These are phyloP conservation scores for Sclerotinia trifoliorum DNA, from an alignment of 2,329 filamentous ascomycete species.

Conservation along the genomic window DNA sequence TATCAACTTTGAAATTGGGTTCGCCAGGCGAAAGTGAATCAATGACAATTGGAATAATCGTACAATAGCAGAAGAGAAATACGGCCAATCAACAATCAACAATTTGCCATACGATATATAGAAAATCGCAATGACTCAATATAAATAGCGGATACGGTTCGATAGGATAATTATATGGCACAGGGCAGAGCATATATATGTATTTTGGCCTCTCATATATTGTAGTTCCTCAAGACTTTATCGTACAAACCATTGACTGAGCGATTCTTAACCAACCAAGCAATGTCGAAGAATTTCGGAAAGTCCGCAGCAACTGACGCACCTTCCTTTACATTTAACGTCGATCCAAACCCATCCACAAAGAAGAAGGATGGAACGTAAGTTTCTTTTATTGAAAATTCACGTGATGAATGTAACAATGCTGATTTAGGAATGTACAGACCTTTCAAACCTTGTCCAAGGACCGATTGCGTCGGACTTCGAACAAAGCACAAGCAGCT, in stretches of 20 bases:
- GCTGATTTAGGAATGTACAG: slow-evolving; percentile 16
- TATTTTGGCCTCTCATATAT: background rate
- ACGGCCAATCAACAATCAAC: background rate
- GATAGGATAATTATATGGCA: background rate
- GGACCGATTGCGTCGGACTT: slow-evolving; percentile 17
- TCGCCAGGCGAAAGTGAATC: background rate
- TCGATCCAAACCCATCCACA: background rate
- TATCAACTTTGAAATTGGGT: background rate
- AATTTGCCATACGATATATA: background rate
- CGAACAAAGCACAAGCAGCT: slow-evolving; percentile 12
- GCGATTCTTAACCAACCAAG: background rate
- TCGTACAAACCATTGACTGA: background rate
- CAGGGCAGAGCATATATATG: background rate
- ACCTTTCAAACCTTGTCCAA: slow-evolving; percentile 12
- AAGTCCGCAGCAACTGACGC: background rate
- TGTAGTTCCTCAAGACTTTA: background rate
- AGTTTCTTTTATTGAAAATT: background rate
- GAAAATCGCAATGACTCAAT: background rate
- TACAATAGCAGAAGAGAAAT: background rate
- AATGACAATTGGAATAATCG: background rate
- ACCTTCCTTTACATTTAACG: background rate
- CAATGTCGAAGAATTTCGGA: slow-evolving; percentile 10
- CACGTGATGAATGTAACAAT: slow-evolving; percentile 16
- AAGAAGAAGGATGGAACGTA: slow-evolving; percentile 11
- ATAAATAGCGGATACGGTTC: background rate